Evolutionary conservation across 2,329 filamentous ascomycete species (phyloP).

Genomic region (Periconia macrospinosa): DNA sequence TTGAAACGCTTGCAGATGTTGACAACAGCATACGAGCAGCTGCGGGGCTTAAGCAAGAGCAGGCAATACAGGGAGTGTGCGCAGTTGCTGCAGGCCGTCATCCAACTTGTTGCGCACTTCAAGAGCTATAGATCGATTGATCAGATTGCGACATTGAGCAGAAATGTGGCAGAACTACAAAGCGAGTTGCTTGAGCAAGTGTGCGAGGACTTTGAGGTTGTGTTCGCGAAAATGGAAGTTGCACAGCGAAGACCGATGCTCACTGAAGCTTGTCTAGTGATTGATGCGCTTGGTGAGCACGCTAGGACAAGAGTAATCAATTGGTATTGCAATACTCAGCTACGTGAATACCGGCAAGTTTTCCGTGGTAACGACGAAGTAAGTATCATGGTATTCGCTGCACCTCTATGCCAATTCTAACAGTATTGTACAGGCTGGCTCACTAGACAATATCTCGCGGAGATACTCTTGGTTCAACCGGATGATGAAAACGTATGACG

Average conservation of each 20-base stretch:
- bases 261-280: slow-evolving; percentile 85
- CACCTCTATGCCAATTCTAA: slow-evolving; percentile 1
- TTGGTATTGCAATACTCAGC: slow-evolving; percentile 97
- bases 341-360: slow-evolving; percentile 92
- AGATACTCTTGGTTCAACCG: slow-evolving; percentile 96
- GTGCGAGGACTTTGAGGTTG: slow-evolving; percentile 98
- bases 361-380: slow-evolving; percentile 92
- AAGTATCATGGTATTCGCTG: slow-evolving; percentile 5
- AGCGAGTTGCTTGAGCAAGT: slow-evolving; percentile 92
- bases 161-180: slow-evolving; percentile 91
- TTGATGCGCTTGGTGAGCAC: slow-evolving; percentile 90
- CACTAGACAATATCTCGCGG: slow-evolving; percentile 91
- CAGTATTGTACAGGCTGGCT: slow-evolving; percentile 64
- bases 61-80: slow-evolving; percentile 95
- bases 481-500: slow-evolving; percentile 93
- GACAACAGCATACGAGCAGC: slow-evolving; percentile 97
- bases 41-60: slow-evolving; percentile 78
- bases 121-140: slow-evolving; percentile 97
- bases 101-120: slow-evolving; percentile 98
- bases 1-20: slow-evolving; percentile 97
- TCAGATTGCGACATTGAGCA: slow-evolving; percentile 90
- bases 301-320: slow-evolving; percentile 81
- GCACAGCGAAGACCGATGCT: slow-evolving; percentile 69
- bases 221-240: slow-evolving; percentile 87
- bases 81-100: slow-evolving; percentile 87